A percentile compares a stretch with the other conserved stretches of the same genome.
These are phyloP conservation scores for Daldinia sp. DNA, from an alignment of 2,329 filamentous ascomycete species.

Conservation along the genomic window DNA sequence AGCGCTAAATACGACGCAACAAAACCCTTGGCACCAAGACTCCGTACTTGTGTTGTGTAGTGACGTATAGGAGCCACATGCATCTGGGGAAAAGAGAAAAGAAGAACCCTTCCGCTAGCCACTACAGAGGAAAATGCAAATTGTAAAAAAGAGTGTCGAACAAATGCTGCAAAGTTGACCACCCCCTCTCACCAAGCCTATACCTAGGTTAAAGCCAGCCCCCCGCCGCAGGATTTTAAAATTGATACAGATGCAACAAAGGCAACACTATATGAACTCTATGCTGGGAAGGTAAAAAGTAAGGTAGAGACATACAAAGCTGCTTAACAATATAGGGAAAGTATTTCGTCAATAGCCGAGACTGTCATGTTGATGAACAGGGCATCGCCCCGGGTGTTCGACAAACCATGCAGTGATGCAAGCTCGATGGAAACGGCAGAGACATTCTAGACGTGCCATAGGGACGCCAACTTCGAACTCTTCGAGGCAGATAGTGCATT, in stretches of 20 bases:
- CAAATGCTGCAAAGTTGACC: conserved; percentile 16
- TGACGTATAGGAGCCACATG: conserved; percentile 30
- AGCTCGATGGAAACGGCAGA: conserved; percentile 72
- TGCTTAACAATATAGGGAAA: not conserved
- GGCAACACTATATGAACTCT: conserved; percentile 22
- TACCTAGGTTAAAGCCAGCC: conserved; percentile 1
- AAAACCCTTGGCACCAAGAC: conserved; percentile 17
- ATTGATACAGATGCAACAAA: conserved; percentile 14
- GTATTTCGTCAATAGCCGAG: conserved; percentile 60
- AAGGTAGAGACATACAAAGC: conserved; percentile 9
- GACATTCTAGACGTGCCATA: conserved; percentile 75
- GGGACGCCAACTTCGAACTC: conserved; percentile 71
- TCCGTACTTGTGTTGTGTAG: conserved; percentile 31
- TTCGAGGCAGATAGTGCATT: conserved; percentile 76
- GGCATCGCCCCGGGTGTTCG: conserved; percentile 71
- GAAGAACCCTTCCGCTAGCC: conserved; percentile 9
- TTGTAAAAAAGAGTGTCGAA: conserved; percentile 29
- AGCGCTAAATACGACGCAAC: conserved; percentile 21
- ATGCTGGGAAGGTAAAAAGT: conserved; percentile 5
- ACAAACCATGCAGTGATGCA: conserved; percentile 75
- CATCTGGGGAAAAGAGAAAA: conserved; percentile 14
- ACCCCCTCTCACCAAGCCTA: conserved; percentile 2
- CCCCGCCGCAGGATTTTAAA: not conserved
- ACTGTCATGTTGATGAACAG: conserved; percentile 74
- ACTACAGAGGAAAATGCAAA: conserved; percentile 23